These are phyloP conservation scores for Peniophora sp. DNA, from an alignment of 1,284 basidiomycete species.

Conservation along the genomic window DNA sequence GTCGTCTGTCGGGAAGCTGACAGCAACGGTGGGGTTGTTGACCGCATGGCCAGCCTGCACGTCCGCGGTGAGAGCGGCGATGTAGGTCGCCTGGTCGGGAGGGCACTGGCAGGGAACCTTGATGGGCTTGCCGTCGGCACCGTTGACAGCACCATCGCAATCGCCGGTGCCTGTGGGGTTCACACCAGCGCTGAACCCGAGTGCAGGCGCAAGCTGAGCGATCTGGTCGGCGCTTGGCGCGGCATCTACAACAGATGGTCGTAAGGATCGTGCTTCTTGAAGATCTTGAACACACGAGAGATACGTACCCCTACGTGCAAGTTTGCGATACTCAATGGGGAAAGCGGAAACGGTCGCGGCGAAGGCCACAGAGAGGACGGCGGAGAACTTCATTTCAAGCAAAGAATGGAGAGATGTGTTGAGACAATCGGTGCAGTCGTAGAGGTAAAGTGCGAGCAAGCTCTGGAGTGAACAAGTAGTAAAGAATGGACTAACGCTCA, in stretches of 20 bases:
- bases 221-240: slow-evolving; percentile 4
- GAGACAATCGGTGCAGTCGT: background rate
- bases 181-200: slow-evolving; percentile 18
- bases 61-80: slow-evolving; percentile 36
- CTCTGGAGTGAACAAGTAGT: slow-evolving; percentile 1
- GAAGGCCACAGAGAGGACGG: slow-evolving; percentile 13
- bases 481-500: slow-evolving; percentile 6
- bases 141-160: slow-evolving; percentile 20
- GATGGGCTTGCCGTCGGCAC: slow-evolving; percentile 19
- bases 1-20: slow-evolving; percentile 1
- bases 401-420: background rate
- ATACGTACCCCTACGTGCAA: slow-evolving; percentile 30
- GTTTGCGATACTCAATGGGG: slow-evolving; percentile 29
- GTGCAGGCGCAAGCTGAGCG: slow-evolving; percentile 5
- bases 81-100: slow-evolving; percentile 24
- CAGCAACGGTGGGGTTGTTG: slow-evolving; percentile 44
- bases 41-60: slow-evolving; percentile 46
- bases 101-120: slow-evolving; percentile 26
- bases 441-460: slow-evolving; percentile 4
- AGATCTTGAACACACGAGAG: no score
- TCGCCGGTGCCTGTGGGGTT: slow-evolving; percentile 15
- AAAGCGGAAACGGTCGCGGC: slow-evolving; percentile 25
- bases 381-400: slow-evolving; percentile 6
- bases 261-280: slow-evolving; percentile 21
- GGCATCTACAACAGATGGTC: slow-evolving; percentile 37